Evolutionary conservation across 1,139 yeast genomes (phyloP).

Genomic region (Zygosaccharomyces sapae): DNA sequence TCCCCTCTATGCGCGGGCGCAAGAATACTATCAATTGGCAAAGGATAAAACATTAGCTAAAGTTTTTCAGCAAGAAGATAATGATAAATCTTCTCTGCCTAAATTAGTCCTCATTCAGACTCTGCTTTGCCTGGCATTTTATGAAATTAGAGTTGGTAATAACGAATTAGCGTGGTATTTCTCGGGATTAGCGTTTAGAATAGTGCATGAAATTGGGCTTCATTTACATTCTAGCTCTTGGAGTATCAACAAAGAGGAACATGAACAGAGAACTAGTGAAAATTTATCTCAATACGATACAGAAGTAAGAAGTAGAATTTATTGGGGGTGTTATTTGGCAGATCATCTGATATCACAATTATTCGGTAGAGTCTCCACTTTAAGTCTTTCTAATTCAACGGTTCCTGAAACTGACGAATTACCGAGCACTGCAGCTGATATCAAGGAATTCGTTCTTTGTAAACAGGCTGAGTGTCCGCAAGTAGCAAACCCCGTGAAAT

Average conservation of each 20-base stretch:
- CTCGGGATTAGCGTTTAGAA: constrained; percentile 52
- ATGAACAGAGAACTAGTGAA: constrained; percentile 16
- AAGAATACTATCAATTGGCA: constrained; percentile 40
- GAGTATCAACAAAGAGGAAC: constrained; percentile 26
- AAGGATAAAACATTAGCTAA: constrained; percentile 12
- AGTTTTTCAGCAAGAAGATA: constrained; percentile 39
- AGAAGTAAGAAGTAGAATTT: constrained; percentile 51
- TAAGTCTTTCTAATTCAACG: constrained; percentile 52
- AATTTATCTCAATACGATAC: constrained; percentile 41
- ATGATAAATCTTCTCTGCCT: constrained; percentile 33
- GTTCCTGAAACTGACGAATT: constrained; percentile 54
- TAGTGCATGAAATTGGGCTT: constrained; percentile 55
- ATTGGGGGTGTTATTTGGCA: constrained; percentile 59
- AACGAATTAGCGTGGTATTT: constrained; percentile 55
- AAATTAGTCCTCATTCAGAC: constrained; percentile 38
- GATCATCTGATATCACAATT: constrained; percentile 54
- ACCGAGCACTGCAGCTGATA: constrained; percentile 48
- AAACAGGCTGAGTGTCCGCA: constrained; percentile 12
- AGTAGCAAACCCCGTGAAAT: constrained; percentile 34
- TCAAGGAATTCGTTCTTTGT: constrained; percentile 36
- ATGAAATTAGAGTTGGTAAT: constrained; percentile 50
- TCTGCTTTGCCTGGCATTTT: constrained; percentile 45
- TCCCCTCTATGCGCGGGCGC: constrained; percentile 38
- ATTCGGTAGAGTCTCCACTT: constrained; percentile 50
- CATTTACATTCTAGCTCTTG: constrained; percentile 52